Evolutionary conservation across 768 basidiomycete species (phyloP).

Genomic region (Crepidotus variabilis): DNA sequence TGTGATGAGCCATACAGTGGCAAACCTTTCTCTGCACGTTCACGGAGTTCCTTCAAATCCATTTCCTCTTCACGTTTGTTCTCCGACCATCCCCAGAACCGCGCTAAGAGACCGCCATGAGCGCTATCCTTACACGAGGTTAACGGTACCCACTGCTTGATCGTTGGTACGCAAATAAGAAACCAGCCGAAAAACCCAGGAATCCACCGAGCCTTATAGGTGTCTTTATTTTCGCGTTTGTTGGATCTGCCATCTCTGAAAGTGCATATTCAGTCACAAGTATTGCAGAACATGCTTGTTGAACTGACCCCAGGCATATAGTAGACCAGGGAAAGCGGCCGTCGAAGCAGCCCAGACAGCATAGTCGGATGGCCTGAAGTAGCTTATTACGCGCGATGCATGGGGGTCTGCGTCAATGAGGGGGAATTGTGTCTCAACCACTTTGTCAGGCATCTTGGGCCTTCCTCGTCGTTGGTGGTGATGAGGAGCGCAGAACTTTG

Average conservation of each 20-base stretch:
- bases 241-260: conserved; percentile 49
- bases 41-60: conserved; percentile 76
- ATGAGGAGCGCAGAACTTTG: conserved; percentile 13
- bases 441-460: conserved; percentile 43
- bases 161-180: conserved; percentile 89
- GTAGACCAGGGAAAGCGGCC: conserved; percentile 73
- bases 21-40: conserved; percentile 72
- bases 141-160: conserved; percentile 66
- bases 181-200: conserved; percentile 87
- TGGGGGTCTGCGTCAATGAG: conserved; percentile 95
- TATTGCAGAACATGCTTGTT: conserved; percentile 2
- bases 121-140: neutral
- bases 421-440: conserved; percentile 67
- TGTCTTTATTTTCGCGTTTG: conserved; percentile 33
- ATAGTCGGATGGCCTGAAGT: conserved; percentile 88
- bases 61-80: conserved; percentile 77
- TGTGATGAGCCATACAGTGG: conserved; percentile 82
- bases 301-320: conserved; percentile 78
- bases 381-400: conserved; percentile 79
- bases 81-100: conserved; percentile 96
- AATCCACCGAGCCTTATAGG: conserved; percentile 55
- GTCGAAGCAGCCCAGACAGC: conserved; percentile 79
- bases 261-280: conserved; percentile 9
- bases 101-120: conserved; percentile 42
- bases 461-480: conserved; percentile 5